Evolutionary conservation across 345 rosid genomes (phyloP).

Genomic region (Aethionema arabicum): DNA sequence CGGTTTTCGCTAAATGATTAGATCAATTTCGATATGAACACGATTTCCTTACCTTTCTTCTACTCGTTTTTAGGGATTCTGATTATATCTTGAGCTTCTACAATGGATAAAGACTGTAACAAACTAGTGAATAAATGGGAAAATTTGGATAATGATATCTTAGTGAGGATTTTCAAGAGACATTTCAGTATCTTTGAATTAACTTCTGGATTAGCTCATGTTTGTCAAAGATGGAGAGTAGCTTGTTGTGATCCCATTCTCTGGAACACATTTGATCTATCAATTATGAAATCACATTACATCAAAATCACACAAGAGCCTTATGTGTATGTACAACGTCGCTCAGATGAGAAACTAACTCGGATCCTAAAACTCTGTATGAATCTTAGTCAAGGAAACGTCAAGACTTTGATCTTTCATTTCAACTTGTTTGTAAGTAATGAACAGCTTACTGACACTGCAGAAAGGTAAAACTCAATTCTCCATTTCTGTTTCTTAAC

Average conservation of each 20-base stretch:
- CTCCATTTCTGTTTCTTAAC: not conserved
- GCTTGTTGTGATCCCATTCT: slow-evolving; percentile 68
- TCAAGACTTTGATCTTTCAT: slow-evolving; percentile 56
- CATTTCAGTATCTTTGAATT: slow-evolving; percentile 46
- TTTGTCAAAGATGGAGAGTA: slow-evolving; percentile 64
- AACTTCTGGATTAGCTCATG: slow-evolving; percentile 59
- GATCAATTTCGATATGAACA: too few relatives aligned
- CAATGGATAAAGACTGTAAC: slow-evolving; percentile 39
- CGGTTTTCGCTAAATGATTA: too few relatives aligned
- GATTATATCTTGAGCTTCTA: not conserved
- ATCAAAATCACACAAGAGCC: slow-evolving; percentile 50
- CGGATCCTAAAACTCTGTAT: slow-evolving; percentile 50
- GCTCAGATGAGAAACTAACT: slow-evolving; percentile 49
- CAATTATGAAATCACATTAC: slow-evolving; percentile 47
- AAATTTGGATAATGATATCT: slow-evolving; percentile 55
- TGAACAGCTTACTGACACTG: slow-evolving; percentile 60
- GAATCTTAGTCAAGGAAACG: slow-evolving; percentile 63
- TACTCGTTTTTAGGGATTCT: too few relatives aligned
- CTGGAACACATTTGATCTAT: slow-evolving; percentile 70
- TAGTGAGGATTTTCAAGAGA: slow-evolving; percentile 58
- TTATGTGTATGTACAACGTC: slow-evolving; percentile 52
- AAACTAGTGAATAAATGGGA: slow-evolving; percentile 52
- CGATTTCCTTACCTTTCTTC: too few relatives aligned
- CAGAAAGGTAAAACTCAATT: slow-evolving; percentile 49
- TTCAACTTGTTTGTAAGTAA: slow-evolving; percentile 50